Percentiles rank a stretch among this genome's conserved stretches.
Evolutionary conservation across 2,329 filamentous ascomycete genomes (phyloP).

Genomic region (Pleomassaria siparia): DNA sequence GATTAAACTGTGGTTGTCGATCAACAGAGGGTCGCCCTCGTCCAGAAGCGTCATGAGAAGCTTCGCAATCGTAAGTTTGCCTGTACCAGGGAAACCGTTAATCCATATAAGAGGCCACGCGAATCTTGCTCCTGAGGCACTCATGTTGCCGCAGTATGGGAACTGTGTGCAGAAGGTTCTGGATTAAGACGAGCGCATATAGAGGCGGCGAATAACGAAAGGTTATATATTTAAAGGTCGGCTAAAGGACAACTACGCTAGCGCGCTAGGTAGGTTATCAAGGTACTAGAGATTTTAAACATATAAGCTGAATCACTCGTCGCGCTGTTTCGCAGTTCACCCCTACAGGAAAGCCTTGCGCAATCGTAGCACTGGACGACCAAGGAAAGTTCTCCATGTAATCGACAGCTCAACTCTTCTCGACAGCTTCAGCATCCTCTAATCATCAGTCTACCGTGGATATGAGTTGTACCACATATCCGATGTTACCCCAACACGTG

Average conservation of each 20-base stretch:
- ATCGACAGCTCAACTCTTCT: neutral
- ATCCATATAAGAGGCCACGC: conserved; percentile 7
- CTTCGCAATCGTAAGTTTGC: conserved; percentile 9
- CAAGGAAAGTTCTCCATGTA: conserved; percentile 1
- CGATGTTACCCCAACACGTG: neutral
- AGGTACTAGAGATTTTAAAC: too few species aligned
- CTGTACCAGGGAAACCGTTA: conserved; percentile 9
- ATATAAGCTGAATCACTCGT: too few species aligned
- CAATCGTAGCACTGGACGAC: neutral
- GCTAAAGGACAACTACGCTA: neutral
- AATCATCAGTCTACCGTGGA: neutral
- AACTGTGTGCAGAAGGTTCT: conserved; percentile 1
- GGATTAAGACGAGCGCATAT: conserved; percentile 1
- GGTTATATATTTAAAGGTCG: neutral
- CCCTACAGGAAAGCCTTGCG: neutral
- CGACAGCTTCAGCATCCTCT: neutral
- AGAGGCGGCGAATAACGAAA: neutral
- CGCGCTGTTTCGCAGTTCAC: conserved; percentile 1
- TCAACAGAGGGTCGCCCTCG: neutral
- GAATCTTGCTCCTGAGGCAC: neutral
- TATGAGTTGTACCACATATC: conserved; percentile 1
- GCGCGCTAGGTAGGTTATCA: too few species aligned
- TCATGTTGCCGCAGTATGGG: conserved; percentile 1
- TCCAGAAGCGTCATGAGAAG: neutral
- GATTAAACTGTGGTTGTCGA: conserved; percentile 9